Base-by-base conservation (phyloP, 768 basidiomycete species). In the Mycena crocata region DNA sequence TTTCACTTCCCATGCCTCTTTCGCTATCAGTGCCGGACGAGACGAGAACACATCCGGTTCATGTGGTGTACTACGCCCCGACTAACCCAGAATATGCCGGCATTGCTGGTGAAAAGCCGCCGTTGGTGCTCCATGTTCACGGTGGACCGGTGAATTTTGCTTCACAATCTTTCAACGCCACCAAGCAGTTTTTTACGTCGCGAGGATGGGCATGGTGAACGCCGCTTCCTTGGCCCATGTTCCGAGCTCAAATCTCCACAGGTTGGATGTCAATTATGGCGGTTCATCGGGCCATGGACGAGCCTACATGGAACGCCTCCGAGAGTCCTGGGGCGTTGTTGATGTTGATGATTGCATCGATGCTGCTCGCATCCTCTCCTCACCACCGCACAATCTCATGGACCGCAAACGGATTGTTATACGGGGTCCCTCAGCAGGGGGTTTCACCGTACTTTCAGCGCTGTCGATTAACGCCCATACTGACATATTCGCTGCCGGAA, bases 201-300 rank as follows among this genome's bases (percentile, higher is more conserved):
- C 84, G 90, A 6, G 91, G 92, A 30, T 93, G 85, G 79, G 90
- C 84, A 23, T 93, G 90, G 92, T 90, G 28, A 28, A 66, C 57
- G 78, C 69, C 24, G 7, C 8, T 42, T 19, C 21, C 49, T 5
- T 9, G n/a, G 12, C 39, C 5, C 30, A 23, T 57, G 13, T 21
- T 62, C 24, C 26, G 28, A 39, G n/a, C 14, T n/a, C 14, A 23
- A 24, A 48, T 50, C 30, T 63, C 7, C 39, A 21, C 0, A 88
- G 91, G 86, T 70, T 92, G 37, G 90, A 91, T 58, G 91, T 95
- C 45, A 90, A 94, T 71, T 91, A 93, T 65, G 85, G 91, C 2
- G 94, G 93, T 0, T 92, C 90, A 0, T 87, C 87, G 6, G 89
- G 92, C 0, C 93, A 90, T 71, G 93, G 93, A 0, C 84, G 90